Evolutionary conservation across 2,329 filamentous ascomycete species (phyloP).

Genomic region (Trichoderma lentiforme): DNA sequence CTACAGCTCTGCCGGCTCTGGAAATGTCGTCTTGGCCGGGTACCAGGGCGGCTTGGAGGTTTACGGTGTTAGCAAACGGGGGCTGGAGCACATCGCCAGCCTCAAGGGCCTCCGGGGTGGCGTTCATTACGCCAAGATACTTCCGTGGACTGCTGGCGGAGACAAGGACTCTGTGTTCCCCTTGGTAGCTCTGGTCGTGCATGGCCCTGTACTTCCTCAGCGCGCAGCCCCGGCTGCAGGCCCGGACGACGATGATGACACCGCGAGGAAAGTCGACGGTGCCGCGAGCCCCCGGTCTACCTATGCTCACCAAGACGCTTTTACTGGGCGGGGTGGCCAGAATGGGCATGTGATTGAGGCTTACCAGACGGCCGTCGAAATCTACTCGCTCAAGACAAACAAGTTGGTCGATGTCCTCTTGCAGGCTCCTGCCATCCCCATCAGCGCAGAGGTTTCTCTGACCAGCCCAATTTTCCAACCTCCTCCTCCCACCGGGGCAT

Average conservation of each 20-base stretch:
- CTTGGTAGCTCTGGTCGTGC: constrained; percentile 73
- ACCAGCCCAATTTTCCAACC: constrained; percentile 63
- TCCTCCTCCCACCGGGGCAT: constrained; percentile 67
- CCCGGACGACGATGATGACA: constrained; percentile 33
- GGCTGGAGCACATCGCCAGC: constrained; percentile 65
- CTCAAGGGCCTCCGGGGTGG: constrained; percentile 76
- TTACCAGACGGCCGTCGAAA: constrained; percentile 84
- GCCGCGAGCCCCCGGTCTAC: constrained; percentile 41
- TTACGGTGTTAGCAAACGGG: constrained; percentile 68
- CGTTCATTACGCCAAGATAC: constrained; percentile 77
- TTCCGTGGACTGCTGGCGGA: constrained; percentile 62
- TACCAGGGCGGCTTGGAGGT: constrained; percentile 79
- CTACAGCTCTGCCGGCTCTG: constrained; percentile 40
- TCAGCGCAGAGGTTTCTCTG: constrained; percentile 53
- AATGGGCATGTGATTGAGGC: constrained; percentile 46
- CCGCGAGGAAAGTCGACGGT: constrained; percentile 42
- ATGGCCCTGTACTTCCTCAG: constrained; percentile 65
- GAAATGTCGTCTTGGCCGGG: constrained; percentile 71
- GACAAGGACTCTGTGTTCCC: constrained; percentile 61
- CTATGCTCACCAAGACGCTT: constrained; percentile 36
- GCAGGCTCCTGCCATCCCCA: constrained; percentile 59
- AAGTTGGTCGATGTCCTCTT: constrained; percentile 70
- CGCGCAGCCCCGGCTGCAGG: constrained; percentile 32
- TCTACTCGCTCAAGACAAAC: constrained; percentile 80
- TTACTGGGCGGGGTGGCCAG: constrained; percentile 34